phyloP scores from a whole-genome alignment of 75 land plant species.

The Pseudotsuga menziesii region DNA sequence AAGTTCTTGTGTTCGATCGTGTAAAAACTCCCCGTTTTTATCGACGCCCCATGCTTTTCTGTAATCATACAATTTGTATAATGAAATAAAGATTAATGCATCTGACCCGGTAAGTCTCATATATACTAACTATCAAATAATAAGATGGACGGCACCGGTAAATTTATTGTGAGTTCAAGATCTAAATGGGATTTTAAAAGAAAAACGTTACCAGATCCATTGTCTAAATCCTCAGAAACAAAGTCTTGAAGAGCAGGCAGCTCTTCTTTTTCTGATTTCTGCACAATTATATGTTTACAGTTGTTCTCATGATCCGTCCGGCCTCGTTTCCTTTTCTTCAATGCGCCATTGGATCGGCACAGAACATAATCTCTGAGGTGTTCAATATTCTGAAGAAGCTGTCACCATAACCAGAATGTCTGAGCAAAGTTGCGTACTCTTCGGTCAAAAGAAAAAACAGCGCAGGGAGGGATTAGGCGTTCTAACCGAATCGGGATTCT shows the following conservation, averaged over 20 bases:
- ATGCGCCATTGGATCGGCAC: not conserved
- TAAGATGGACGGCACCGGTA: too few species aligned
- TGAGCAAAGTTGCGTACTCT: not conserved
- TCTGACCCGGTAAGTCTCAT: not conserved
- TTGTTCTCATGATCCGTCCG: not conserved
- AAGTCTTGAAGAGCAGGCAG: slow-evolving; percentile 7
- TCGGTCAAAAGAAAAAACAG: not conserved
- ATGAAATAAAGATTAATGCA: not conserved
- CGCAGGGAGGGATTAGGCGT: not conserved
- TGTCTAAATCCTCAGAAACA: not conserved
- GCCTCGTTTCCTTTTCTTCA: not conserved
- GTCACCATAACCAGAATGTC: not conserved
- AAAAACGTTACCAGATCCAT: not conserved
- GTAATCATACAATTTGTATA: not conserved
- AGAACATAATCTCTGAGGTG: not conserved
- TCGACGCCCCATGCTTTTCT: slow-evolving; percentile 4
- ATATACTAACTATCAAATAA: too few species aligned
- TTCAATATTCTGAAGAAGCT: slow-evolving; percentile 11
- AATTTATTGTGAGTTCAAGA: not conserved
- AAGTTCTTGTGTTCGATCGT: slow-evolving; percentile 44
- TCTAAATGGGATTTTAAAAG: not conserved
- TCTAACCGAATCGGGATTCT: not conserved
- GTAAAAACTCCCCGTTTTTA: slow-evolving; percentile 33
- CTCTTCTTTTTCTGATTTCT: not conserved
- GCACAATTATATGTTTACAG: not conserved